These are phyloP conservation scores for Xylariaceae sp. DNA, from an alignment of 2,329 filamentous ascomycete species.

Conservation along the genomic window DNA sequence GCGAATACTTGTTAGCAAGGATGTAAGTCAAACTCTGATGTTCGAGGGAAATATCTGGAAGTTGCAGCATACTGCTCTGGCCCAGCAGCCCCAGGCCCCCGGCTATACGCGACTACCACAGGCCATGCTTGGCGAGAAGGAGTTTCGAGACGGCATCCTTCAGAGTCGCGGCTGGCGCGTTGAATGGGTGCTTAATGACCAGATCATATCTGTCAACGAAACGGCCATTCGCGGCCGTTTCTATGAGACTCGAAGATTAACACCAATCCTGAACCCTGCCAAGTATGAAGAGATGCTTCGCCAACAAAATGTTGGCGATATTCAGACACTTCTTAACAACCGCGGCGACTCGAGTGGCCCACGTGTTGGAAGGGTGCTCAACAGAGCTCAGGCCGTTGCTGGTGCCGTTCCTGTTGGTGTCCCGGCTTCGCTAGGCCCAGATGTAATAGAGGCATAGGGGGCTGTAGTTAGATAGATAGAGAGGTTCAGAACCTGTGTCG, in stretches of 20 bases:
- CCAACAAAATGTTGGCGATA: slow-evolving; percentile 50
- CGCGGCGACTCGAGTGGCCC: slow-evolving; percentile 50
- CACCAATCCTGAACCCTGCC: slow-evolving; percentile 54
- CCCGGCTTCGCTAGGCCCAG: slow-evolving; percentile 18
- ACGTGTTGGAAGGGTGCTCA: slow-evolving; percentile 22
- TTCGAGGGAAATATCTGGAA: slow-evolving; percentile 40
- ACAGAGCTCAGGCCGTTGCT: slow-evolving; percentile 25
- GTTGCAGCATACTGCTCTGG: slow-evolving; percentile 28
- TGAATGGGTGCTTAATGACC: slow-evolving; percentile 41
- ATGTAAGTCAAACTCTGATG: slow-evolving; percentile 20
- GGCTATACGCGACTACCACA: slow-evolving; percentile 26
- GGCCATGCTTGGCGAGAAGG: slow-evolving; percentile 38
- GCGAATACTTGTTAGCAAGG: slow-evolving; percentile 14
- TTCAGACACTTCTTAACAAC: slow-evolving; percentile 59
- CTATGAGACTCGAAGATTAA: slow-evolving; percentile 61
- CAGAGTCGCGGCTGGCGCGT: slow-evolving; percentile 32
- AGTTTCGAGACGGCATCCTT: slow-evolving; percentile 40
- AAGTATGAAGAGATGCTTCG: slow-evolving; percentile 46
- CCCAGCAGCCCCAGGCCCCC: slow-evolving; percentile 16
- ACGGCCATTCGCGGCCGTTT: slow-evolving; percentile 59
- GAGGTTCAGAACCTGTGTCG: background rate
- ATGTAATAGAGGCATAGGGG: slow-evolving; percentile 17
- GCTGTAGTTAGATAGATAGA: background rate
- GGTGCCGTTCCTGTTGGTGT: slow-evolving; percentile 24
- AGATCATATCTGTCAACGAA: slow-evolving; percentile 44